phyloP scores from a whole-genome alignment of 345 rosid species.

The Murraya koenigii region DNA sequence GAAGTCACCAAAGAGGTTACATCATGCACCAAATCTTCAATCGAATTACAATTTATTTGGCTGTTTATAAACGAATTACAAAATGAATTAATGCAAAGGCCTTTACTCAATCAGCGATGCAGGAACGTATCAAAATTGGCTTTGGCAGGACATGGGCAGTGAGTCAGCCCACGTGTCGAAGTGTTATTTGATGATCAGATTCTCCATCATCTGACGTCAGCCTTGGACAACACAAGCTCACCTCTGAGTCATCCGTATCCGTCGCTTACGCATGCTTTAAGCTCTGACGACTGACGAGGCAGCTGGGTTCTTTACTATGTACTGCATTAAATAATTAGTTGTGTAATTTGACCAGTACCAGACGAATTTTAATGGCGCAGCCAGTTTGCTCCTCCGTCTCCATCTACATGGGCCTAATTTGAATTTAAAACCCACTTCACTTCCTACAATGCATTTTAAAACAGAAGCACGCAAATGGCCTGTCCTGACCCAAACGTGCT shows the following conservation, averaged over 20 bases:
- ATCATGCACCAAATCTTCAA: no score
- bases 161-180: neutral
- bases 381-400: neutral
- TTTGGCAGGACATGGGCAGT: neutral
- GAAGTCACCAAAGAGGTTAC: no score
- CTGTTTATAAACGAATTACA: no score
- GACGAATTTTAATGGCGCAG: neutral
- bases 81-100: neutral
- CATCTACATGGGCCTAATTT: no score
- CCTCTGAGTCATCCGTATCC: conserved; percentile 17
- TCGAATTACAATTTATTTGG: no score
- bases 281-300: conserved; percentile 10
- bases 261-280: conserved; percentile 25
- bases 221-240: neutral
- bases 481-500: neutral
- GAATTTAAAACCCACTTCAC: neutral
- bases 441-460: neutral
- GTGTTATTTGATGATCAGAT: neutral
- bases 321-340: neutral
- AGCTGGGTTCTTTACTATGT: neutral
- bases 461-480: neutral
- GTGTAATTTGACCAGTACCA: neutral
- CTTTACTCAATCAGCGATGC: neutral
- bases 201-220: conserved; percentile 10
- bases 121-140: neutral